A percentile compares a stretch with the other conserved stretches of the same genome.
phyloP scores from a whole-genome alignment of 352 stramenopile genomes.

The Hyaloperonospora brassicae region DNA sequence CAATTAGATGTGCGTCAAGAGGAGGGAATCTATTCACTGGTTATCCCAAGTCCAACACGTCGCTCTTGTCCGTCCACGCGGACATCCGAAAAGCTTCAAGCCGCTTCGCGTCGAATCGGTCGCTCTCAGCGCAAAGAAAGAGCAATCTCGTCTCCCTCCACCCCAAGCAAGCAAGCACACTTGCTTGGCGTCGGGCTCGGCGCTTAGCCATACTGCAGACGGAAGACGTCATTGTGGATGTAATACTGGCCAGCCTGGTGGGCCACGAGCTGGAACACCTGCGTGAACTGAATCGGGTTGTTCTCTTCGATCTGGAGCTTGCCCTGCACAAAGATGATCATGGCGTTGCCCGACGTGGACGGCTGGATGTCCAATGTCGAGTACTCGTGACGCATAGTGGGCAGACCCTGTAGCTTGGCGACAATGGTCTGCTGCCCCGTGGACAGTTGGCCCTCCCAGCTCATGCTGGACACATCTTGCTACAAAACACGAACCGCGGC shows the following conservation, averaged over 20 bases:
- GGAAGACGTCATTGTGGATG: slow-evolving; percentile 97
- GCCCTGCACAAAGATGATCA: slow-evolving; percentile 95
- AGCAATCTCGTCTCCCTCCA: too few relatives aligned
- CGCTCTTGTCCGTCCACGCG: too few relatives aligned
- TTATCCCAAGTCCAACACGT: too few relatives aligned
- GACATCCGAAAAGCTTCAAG: too few relatives aligned
- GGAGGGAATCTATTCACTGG: too few relatives aligned
- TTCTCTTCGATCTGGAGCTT: slow-evolving; percentile 90
- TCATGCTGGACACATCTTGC: slow-evolving; percentile 73
- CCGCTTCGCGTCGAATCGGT: too few relatives aligned
- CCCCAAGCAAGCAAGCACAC: too few relatives aligned
- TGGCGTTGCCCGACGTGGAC: slow-evolving; percentile 80
- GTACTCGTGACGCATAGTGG: slow-evolving; percentile 67
- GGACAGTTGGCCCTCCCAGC: slow-evolving; percentile 62
- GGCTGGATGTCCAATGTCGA: slow-evolving; percentile 91
- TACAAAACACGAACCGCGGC: slow-evolving; percentile 5
- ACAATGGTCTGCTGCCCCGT: slow-evolving; percentile 83
- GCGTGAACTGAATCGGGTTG: slow-evolving; percentile 94
- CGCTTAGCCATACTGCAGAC: slow-evolving; percentile 93
- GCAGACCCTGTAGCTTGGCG: slow-evolving; percentile 76
- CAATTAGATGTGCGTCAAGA: too few relatives aligned
- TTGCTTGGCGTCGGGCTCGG: not conserved
- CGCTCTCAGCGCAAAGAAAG: too few relatives aligned
- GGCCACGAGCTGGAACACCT: slow-evolving; percentile 95
- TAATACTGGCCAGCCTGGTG: slow-evolving; percentile 92